Evolutionary conservation across 2,329 filamentous ascomycete genomes (phyloP).

Genomic region (Canariomyces notabilis): DNA sequence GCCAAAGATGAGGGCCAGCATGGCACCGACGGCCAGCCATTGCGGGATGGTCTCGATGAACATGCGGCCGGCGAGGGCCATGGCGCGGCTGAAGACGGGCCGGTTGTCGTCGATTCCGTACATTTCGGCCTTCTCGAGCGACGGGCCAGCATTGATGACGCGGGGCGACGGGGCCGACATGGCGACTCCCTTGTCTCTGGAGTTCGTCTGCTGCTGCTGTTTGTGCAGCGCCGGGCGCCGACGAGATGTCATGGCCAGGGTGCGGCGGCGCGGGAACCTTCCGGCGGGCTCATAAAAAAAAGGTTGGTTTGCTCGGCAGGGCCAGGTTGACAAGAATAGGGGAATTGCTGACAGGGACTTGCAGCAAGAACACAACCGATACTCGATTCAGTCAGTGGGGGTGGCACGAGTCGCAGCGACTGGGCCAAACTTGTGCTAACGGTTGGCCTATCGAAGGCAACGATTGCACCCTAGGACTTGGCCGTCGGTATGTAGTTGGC

Average conservation of each 20-base stretch:
- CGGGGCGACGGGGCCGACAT: constrained; percentile 34
- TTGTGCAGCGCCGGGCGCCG: constrained; percentile 28
- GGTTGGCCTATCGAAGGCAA: too few species aligned
- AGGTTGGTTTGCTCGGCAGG: constrained; percentile 1
- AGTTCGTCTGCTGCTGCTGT: constrained; percentile 25
- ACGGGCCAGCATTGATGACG: constrained; percentile 50
- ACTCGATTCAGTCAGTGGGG: background rate
- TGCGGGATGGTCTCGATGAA: constrained; percentile 56
- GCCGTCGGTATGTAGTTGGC: too few species aligned
- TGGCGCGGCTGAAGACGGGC: constrained; percentile 44
- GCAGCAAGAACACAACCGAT: background rate
- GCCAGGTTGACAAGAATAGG: background rate
- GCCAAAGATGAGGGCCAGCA: constrained; percentile 85
- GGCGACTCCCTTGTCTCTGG: constrained; percentile 22
- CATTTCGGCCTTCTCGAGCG: constrained; percentile 50
- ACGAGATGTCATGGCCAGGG: constrained; percentile 26
- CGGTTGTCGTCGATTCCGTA: constrained; percentile 51
- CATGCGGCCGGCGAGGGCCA: constrained; percentile 48
- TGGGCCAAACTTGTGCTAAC: background rate
- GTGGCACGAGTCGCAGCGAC: background rate
- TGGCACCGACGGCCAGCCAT: constrained; percentile 60
- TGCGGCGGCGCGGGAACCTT: constrained; percentile 18
- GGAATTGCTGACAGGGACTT: constrained; percentile 1
- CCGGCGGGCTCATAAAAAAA: constrained; percentile 22
- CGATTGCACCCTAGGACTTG: background rate